Evolutionary conservation across 2,329 filamentous ascomycete genomes (phyloP), one percentile per base, ranked within the genome.

Genomic region (Cladobotryum protrusum): DNA sequence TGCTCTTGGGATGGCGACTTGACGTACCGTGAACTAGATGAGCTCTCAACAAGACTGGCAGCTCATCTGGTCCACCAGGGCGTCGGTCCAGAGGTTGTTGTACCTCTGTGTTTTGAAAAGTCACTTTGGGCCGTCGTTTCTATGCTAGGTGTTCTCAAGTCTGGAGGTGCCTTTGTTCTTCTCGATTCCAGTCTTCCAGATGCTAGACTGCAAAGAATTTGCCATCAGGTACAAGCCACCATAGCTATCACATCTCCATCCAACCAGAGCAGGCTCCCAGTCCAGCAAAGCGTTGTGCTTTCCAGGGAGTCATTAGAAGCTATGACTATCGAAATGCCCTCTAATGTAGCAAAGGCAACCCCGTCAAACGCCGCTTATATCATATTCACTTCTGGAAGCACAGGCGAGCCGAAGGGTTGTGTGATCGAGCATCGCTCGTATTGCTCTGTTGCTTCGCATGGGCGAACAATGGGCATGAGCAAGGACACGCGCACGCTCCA

Each of bases 381-480:
- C 55, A 74, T 76, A 59, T 76, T 75, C 56, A 77, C 74, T 29
- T 76, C 73, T n/a, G 74, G 74, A 17, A 75, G 71, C n/a, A 77
- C 74, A 1, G 74, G 74, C 8, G 62, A 63, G 33, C 74, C 74
- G 5, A 77, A 77, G 61, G 74, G 74, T 35, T 72, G 75, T 18
- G 67, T 74, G 43, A 40, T 58, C 45, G 45, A 54, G 36, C 49
- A 53, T 32, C 50, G 48, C 6, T 29, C 24, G 11, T 29, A 29
- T 9, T 5, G 24, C 24, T 29, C 24, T 29, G 24, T 29, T 8
- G 24, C 24, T 8, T 8, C 24, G 3, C 24, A 29, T 8, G 24
- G 24, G 24, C 24, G 24, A 4, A 29, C 24, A 8, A 29, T 29
- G 24, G 6, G 11, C 24, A 29, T 29, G 24, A 8, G 6, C 6